phyloP scores from a whole-genome alignment of 2,329 filamentous ascomycete genomes.

The Calonectria pteridis region DNA sequence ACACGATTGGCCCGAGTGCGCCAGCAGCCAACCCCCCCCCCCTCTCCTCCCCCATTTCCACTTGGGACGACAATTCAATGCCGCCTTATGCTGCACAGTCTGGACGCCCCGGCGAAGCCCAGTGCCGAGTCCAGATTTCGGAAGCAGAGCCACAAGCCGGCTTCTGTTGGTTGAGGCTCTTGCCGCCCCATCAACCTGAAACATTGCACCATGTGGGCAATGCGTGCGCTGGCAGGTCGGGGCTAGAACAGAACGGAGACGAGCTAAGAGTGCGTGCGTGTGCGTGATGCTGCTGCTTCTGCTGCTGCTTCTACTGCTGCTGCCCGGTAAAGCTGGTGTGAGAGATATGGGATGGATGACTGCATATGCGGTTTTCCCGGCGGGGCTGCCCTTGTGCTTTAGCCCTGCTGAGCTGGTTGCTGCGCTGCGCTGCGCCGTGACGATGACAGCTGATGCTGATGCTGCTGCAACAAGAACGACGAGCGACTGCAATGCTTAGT shows the following conservation, averaged over 20 bases:
- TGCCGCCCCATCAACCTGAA: conserved; percentile 22
- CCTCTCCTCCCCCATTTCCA: not conserved
- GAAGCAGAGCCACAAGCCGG: not conserved
- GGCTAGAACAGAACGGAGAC: not conserved
- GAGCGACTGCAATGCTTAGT: conserved; percentile 7
- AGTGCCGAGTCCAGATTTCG: not conserved
- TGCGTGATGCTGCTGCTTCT: too few relatives aligned
- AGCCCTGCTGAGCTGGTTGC: not conserved
- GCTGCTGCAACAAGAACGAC: not conserved
- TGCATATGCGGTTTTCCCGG: not conserved
- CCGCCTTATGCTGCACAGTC: not conserved
- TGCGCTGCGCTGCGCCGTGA: conserved; percentile 1
- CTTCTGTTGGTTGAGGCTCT: conserved; percentile 14
- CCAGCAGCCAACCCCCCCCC: not conserved
- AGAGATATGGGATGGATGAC: conserved; percentile 5
- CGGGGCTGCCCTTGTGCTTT: not conserved
- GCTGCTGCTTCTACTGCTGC: too few relatives aligned
- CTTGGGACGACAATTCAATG: conserved; percentile 10
- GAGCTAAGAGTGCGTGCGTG: too few relatives aligned
- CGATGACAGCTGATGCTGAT: not conserved
- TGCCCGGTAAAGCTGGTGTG: not conserved
- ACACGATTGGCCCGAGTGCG: not conserved
- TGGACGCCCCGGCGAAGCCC: not conserved
- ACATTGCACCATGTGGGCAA: conserved; percentile 19
- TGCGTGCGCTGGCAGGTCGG: conserved; percentile 25